phyloP scores from a whole-genome alignment of 2,329 filamentous ascomycete genomes.

The Gaeumannomyces sp. region DNA sequence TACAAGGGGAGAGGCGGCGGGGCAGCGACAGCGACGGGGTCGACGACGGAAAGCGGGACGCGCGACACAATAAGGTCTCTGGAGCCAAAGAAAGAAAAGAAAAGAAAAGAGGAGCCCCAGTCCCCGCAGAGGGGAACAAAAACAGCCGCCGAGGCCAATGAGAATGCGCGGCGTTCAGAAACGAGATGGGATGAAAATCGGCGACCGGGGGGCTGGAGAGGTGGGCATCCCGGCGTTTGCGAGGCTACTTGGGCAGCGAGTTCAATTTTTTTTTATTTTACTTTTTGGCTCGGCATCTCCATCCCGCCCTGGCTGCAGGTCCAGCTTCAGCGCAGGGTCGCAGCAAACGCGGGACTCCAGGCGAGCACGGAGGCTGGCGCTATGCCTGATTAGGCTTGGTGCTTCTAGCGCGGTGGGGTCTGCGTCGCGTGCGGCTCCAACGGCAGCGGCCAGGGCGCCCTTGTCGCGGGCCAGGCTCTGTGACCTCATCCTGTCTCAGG shows the following conservation, averaged over 20 bases:
- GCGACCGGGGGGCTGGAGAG: not conserved
- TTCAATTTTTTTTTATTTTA: not conserved
- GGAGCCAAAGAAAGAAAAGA: not conserved
- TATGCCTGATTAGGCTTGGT: not conserved
- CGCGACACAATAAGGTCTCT: not conserved
- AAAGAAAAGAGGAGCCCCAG: not conserved
- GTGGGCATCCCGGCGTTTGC: not conserved
- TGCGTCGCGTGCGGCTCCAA: not conserved
- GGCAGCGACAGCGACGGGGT: not conserved
- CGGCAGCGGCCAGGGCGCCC: no score
- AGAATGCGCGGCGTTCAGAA: not conserved
- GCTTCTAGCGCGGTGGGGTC: not conserved
- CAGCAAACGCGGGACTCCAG: not conserved
- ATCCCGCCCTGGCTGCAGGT: not conserved
- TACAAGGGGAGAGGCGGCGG: no score
- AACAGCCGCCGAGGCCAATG: not conserved
- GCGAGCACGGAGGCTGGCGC: no score
- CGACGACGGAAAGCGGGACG: not conserved
- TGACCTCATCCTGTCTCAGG: conserved; percentile 19
- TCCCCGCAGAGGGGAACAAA: no score
- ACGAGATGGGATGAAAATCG: conserved; percentile 1
- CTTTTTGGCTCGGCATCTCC: not conserved
- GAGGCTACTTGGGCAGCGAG: not conserved
- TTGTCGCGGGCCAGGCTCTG: conserved; percentile 9
- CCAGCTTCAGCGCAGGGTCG: not conserved